Evolutionary conservation across 495 filamentous ascomycete genomes (phyloP).

Genomic region (Cladorrhinum samala): DNA sequence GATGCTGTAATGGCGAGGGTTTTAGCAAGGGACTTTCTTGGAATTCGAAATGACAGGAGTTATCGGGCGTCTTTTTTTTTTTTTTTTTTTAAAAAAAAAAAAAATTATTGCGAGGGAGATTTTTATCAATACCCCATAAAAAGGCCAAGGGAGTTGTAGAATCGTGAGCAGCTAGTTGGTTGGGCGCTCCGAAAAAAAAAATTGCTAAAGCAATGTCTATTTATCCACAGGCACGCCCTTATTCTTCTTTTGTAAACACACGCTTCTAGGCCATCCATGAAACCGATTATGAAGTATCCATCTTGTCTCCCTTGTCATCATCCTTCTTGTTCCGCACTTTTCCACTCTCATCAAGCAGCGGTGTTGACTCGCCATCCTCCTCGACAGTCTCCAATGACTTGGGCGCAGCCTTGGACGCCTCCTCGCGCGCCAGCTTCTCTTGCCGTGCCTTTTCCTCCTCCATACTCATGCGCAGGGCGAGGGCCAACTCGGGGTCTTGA

Average conservation of each 20-base stretch:
- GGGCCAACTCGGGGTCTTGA: slow-evolving; percentile 84
- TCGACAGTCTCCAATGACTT: slow-evolving; percentile 73
- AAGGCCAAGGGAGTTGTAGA: too few relatives aligned
- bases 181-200: too few relatives aligned
- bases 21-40: too few relatives aligned
- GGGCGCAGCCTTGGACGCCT: slow-evolving; percentile 61
- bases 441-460: slow-evolving; percentile 91
- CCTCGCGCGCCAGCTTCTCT: slow-evolving; percentile 70
- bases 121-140: too few relatives aligned
- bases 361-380: slow-evolving; percentile 65
- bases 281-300: slow-evolving; percentile 87
- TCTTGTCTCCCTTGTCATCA: slow-evolving; percentile 64
- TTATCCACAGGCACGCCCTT: too few relatives aligned
- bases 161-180: too few relatives aligned
- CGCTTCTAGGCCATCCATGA: too few relatives aligned
- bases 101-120: background rate
- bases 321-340: slow-evolving; percentile 34
- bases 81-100: too few relatives aligned
- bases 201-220: too few relatives aligned
- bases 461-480: slow-evolving; percentile 95
- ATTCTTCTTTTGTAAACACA: too few relatives aligned
- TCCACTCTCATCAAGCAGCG: slow-evolving; percentile 49
- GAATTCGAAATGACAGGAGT: too few relatives aligned
- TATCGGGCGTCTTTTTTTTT: slow-evolving; percentile 13
- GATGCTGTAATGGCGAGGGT: too few relatives aligned